These are phyloP conservation scores for Kodamaea plutei DNA, from an alignment of 1,139 yeast genomes.

Conservation along the genomic window DNA sequence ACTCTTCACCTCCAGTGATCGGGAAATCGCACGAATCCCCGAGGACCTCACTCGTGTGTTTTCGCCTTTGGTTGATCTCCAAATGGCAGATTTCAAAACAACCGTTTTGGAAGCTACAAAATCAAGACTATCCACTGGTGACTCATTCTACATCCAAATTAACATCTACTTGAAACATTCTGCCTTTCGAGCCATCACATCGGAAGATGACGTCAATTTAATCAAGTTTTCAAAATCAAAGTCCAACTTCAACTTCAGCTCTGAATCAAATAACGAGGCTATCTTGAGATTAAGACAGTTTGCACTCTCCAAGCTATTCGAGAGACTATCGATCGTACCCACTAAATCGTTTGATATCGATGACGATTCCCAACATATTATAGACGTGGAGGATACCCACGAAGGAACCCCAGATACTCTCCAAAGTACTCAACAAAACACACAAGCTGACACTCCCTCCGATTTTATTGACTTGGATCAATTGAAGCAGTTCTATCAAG, in stretches of 20 bases:
- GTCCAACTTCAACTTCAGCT: conserved; percentile 22
- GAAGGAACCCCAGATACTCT: conserved; percentile 12
- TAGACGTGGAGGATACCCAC: conserved; percentile 8
- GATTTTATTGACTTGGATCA: conserved; percentile 65
- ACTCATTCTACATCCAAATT: conserved; percentile 58
- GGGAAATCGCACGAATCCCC: conserved; percentile 77
- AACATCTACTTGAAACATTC: conserved; percentile 54
- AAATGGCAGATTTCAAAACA: conserved; percentile 53
- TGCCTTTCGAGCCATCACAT: conserved; percentile 35
- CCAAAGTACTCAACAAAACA: conserved; percentile 9
- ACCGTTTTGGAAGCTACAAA: conserved; percentile 58
- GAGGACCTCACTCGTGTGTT: conserved; percentile 68
- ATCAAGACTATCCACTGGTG: conserved; percentile 65
- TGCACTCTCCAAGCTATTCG: conserved; percentile 56
- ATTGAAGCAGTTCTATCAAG: conserved; percentile 66
- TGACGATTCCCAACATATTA: conserved; percentile 6
- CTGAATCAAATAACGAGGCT: conserved; percentile 56
- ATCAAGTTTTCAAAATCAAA: conserved; percentile 11
- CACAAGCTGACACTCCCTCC: conserved; percentile 18
- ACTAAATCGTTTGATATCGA: conserved; percentile 7
- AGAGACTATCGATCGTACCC: conserved; percentile 29
- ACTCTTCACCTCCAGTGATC: conserved; percentile 22
- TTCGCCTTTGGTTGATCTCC: conserved; percentile 60
- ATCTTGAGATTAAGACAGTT: conserved; percentile 50
- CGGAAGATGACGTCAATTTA: conserved; percentile 7